Base-by-base conservation (phyloP, 2,329 filamentous ascomycete species). In the Balansia obtecta region DNA sequence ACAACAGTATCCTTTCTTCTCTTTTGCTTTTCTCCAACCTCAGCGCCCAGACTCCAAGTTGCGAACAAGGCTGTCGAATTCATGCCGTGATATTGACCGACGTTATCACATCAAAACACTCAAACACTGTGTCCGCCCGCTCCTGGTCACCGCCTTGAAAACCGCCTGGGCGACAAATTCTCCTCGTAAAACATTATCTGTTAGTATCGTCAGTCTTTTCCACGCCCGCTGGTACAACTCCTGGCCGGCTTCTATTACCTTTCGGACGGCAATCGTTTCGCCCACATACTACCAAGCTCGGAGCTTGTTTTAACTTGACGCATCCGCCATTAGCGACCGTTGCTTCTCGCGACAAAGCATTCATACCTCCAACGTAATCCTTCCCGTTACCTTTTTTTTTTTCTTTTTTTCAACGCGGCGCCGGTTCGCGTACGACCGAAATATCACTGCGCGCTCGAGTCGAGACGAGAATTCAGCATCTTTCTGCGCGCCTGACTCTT, bases 1-100 rank as follows among this genome's bases (percentile, higher is more conserved):
- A 34, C 46, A 22, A 45, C 46, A 49, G 42, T 32, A 41, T 49
- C 37, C 46, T 54, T 27, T 48, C 41, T 30, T 51, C 40, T 45
- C 45, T 48, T 49, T 53, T 40, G 39, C 39, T 41, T 20, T 15
- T 47, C n/a, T 34, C 39, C 40, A 50, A 44, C 22, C 33, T 49
- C n/a, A n/a, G 40, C 51, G 40, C 41, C 45, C 27, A 34, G 30
- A 50, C 37, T 37, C 30, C 41, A 33, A 27, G 32, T 41, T 42
- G 45, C 44, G 49, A 47, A 30, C 18, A 20, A 48, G 41, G 27
- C 51, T 44, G 39, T 45, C 18, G 18, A 22, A 39, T 39, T 43
- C 39, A 27, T 13, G 32, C 18, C 40, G 40, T 45, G 46, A 49
- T 42, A 34, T 46, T 34, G 41, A 45, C 50, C 18, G 41, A 12